Evolutionary conservation across 2,329 filamentous ascomycete species (phyloP).

Genomic region (Albophoma yamanashiensis): DNA sequence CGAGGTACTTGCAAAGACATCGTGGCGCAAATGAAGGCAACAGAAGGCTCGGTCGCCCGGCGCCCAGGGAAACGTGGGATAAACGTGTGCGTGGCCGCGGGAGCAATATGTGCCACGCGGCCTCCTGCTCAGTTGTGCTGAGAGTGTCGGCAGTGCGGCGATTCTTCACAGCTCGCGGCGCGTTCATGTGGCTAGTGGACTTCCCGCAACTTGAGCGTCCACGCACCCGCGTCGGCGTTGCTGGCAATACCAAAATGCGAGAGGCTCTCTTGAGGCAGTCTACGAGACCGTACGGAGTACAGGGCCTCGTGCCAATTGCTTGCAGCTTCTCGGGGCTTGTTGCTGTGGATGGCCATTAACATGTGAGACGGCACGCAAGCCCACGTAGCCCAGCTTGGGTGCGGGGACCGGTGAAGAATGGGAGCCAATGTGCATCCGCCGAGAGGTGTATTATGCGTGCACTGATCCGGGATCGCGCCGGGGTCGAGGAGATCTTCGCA

Average conservation of each 20-base stretch:
- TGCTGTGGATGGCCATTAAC: neutral
- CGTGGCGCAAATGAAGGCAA: neutral
- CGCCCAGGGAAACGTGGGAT: neutral
- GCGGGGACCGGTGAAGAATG: constrained; percentile 13
- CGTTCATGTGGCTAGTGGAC: neutral
- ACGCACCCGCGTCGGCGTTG: neutral
- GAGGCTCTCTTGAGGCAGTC: neutral
- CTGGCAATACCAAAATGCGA: neutral
- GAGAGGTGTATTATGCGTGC: neutral
- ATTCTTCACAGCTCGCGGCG: neutral
- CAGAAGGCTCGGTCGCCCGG: neutral
- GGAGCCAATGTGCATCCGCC: constrained; percentile 6
- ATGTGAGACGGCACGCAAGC: constrained; percentile 1
- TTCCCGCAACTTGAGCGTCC: neutral
- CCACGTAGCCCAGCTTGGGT: neutral
- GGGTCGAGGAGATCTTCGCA: constrained; percentile 1
- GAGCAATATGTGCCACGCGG: neutral
- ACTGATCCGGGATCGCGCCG: neutral
- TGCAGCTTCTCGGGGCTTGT: neutral
- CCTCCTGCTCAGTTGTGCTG: neutral
- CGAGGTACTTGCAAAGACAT: neutral
- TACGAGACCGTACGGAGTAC: neutral
- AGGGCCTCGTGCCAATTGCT: neutral
- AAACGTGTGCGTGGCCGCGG: neutral
- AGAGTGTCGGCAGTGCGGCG: neutral